Percentiles rank a stretch among this genome's conserved stretches.
phyloP scores from a whole-genome alignment of 805 yeast genomes.

The Maudiozyma pseudohumilis region DNA sequence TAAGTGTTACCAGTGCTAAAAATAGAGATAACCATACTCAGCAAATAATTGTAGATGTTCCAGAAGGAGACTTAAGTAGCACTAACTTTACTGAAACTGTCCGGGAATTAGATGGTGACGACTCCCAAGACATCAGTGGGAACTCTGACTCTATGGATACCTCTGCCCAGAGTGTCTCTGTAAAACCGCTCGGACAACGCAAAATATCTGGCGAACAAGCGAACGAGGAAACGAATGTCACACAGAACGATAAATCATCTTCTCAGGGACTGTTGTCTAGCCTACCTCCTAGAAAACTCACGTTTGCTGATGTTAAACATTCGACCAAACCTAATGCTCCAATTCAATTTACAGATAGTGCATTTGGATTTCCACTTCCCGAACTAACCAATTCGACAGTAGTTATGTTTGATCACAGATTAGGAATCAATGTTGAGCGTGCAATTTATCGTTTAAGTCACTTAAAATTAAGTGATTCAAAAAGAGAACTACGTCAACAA shows the following conservation, averaged over 20 bases:
- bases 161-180: background rate
- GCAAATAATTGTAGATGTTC: slow-evolving; percentile 1
- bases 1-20: slow-evolving; percentile 12
- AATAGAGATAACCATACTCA: background rate
- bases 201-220: background rate
- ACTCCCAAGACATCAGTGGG: slow-evolving; percentile 14
- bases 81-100: slow-evolving; percentile 12
- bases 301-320: slow-evolving; percentile 29
- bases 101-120: slow-evolving; percentile 16
- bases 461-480: slow-evolving; percentile 86
- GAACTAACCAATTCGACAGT: slow-evolving; percentile 68
- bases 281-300: slow-evolving; percentile 28
- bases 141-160: slow-evolving; percentile 1
- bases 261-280: slow-evolving; percentile 4
- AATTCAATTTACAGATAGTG: slow-evolving; percentile 59
- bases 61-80: slow-evolving; percentile 2
- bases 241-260: background rate
- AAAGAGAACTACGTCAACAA: slow-evolving; percentile 83
- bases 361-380: slow-evolving; percentile 81
- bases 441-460: slow-evolving; percentile 92
- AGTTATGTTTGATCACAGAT: slow-evolving; percentile 73
- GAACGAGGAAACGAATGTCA: background rate
- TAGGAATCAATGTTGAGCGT: slow-evolving; percentile 91
- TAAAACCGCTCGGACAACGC: background rate
- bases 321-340: slow-evolving; percentile 44